Conservation (phyloP, 176 grass and related monocot species). For the Aegilops umbellulata region DNA sequence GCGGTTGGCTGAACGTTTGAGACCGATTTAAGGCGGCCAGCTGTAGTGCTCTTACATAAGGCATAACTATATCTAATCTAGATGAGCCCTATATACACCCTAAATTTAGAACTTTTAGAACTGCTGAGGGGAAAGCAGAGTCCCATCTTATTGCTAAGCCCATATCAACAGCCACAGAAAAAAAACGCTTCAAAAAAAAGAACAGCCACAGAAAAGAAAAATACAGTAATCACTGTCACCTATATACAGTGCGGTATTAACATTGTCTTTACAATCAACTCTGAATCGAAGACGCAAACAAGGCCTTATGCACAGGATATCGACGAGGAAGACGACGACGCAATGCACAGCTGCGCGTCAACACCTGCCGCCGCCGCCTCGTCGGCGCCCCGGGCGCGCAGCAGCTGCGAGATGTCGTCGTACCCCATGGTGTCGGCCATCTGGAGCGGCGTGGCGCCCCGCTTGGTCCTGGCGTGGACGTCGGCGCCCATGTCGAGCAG, state of each 20-base stretch:
- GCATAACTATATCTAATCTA: too few relatives aligned
- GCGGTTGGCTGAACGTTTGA: too few relatives aligned
- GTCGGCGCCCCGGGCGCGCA: constrained; percentile 50
- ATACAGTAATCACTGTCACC: not conserved
- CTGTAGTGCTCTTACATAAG: too few relatives aligned
- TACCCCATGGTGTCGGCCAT: constrained; percentile 67
- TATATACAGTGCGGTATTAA: not conserved
- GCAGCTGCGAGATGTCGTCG: constrained; percentile 55
- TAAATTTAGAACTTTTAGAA: too few relatives aligned
- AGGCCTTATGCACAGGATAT: constrained; percentile 45
- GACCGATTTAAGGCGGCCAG: too few relatives aligned
- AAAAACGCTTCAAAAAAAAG: too few relatives aligned
- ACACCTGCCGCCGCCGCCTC: not conserved
- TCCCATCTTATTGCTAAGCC: too few relatives aligned
- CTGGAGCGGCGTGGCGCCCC: constrained; percentile 64
- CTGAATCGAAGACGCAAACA: not conserved
- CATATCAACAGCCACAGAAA: too few relatives aligned
- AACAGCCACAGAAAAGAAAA: not conserved
- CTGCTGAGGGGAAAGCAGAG: too few relatives aligned
- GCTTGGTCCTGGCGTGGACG: constrained; percentile 60
- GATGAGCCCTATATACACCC: too few relatives aligned
- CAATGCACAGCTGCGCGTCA: constrained; percentile 36
- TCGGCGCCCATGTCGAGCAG: constrained; percentile 74
- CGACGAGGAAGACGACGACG: constrained; percentile 62
- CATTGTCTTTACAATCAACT: not conserved